Conservation (phyloP, 2,329 filamentous ascomycete species). For the Venturia oleaginea region DNA sequence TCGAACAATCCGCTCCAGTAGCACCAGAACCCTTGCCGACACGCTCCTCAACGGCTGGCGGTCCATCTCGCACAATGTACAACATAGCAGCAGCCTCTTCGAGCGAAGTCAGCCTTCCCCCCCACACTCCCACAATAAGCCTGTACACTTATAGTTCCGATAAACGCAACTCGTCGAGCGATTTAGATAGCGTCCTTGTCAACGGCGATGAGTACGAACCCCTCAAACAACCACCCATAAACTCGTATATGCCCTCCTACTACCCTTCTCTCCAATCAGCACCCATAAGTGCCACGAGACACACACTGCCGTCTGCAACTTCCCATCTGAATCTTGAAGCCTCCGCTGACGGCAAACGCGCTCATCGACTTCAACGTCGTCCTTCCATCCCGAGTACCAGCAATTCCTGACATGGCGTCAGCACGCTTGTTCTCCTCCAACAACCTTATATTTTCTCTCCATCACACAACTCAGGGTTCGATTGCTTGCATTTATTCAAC, state of each 20-base stretch:
- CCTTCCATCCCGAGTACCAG: background rate
- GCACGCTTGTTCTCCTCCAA: background rate
- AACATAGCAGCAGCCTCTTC: background rate
- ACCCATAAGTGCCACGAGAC: slow-evolving; percentile 1
- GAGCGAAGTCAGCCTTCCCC: background rate
- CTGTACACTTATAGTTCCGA: slow-evolving; percentile 5
- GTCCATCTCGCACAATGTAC: background rate
- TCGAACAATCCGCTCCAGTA: background rate
- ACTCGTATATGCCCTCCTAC: background rate
- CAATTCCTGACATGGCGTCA: background rate
- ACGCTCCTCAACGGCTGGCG: background rate
- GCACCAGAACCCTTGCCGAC: background rate
- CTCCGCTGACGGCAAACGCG: background rate
- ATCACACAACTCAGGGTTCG: background rate
- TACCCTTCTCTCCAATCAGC: background rate
- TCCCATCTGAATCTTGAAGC: background rate
- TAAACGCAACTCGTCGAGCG: background rate
- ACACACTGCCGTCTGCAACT: background rate
- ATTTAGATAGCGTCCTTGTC: background rate
- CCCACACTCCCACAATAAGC: background rate
- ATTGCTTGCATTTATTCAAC: background rate
- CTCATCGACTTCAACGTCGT: background rate
- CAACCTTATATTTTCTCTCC: background rate
- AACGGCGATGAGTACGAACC: slow-evolving; percentile 5
- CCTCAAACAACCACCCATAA: background rate